Evolutionary conservation across 116 monocot species (phyloP).

Genomic region (Dioscorea cayenensis): DNA sequence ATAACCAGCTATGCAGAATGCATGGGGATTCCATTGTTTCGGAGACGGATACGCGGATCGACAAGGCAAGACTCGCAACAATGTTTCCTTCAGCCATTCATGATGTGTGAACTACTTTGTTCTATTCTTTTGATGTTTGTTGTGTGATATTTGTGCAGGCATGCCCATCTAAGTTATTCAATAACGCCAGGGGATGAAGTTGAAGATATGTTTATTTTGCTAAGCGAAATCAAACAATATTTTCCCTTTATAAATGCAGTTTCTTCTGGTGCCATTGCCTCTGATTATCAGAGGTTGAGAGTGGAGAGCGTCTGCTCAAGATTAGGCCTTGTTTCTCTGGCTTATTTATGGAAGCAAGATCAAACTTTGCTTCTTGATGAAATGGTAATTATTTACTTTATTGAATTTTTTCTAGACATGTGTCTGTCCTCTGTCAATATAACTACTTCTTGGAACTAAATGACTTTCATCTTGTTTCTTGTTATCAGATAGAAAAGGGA

Average conservation of each 20-base stretch:
- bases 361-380: constrained; percentile 79
- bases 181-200: constrained; percentile 87
- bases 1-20: constrained; percentile 86
- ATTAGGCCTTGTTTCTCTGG: constrained; percentile 89
- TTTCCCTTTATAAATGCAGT: constrained; percentile 82
- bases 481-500: constrained; percentile 56
- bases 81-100: no score
- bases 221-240: constrained; percentile 64
- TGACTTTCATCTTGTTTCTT: constrained; percentile 12
- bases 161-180: constrained; percentile 60
- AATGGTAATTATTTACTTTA: constrained; percentile 55
- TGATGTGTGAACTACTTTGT: not conserved
- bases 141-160: constrained; percentile 28
- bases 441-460: not conserved
- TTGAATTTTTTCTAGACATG: not conserved
- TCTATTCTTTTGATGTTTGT: not conserved
- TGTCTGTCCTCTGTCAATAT: not conserved
- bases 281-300: constrained; percentile 93
- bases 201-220: constrained; percentile 85
- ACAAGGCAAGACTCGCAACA: constrained; percentile 32
- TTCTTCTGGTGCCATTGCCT: constrained; percentile 96
- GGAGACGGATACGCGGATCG: constrained; percentile 77
- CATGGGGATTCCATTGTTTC: constrained; percentile 89
- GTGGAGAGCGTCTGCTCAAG: constrained; percentile 96
- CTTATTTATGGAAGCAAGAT: constrained; percentile 96